phyloP scores from a whole-genome alignment of 768 basidiomycete genomes.

The Chiua virens region DNA sequence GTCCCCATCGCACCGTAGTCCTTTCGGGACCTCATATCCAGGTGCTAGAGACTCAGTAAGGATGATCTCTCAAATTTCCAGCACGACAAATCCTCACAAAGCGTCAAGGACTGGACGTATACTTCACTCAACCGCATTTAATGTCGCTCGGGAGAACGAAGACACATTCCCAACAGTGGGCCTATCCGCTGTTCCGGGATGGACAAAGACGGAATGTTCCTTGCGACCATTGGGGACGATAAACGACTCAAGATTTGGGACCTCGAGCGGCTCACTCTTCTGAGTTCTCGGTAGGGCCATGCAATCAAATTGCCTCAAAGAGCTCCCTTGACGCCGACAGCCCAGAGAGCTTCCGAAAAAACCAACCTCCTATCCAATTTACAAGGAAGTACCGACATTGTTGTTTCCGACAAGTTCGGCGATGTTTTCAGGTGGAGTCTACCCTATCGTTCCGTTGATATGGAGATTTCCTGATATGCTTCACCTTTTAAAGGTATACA shows the following conservation, averaged over 20 bases:
- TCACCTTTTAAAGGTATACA: slow-evolving; percentile 50
- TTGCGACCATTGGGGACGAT: slow-evolving; percentile 74
- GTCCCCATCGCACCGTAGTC: slow-evolving; percentile 37
- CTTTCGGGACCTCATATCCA: slow-evolving; percentile 66
- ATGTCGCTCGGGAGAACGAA: slow-evolving; percentile 30
- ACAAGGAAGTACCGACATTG: slow-evolving; percentile 61
- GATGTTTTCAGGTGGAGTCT: slow-evolving; percentile 76
- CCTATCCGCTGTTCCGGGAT: slow-evolving; percentile 61
- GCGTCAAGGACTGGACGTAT: slow-evolving; percentile 52
- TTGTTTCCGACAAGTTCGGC: slow-evolving; percentile 93
- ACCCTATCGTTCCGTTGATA: not conserved
- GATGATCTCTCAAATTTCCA: slow-evolving; percentile 2
- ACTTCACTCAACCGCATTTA: slow-evolving; percentile 44
- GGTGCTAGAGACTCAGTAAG: slow-evolving; percentile 55
- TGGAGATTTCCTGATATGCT: not conserved
- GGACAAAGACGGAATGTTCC: slow-evolving; percentile 41
- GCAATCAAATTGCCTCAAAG: not conserved
- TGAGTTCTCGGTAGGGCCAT: slow-evolving; percentile 59
- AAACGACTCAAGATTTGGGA: slow-evolving; percentile 80
- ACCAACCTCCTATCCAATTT: slow-evolving; percentile 67
- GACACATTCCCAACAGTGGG: slow-evolving; percentile 45
- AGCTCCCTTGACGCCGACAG: not conserved
- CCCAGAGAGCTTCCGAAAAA: slow-evolving; percentile 81
- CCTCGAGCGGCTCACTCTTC: slow-evolving; percentile 50
- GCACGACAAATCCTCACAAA: slow-evolving; percentile 1